Evolutionary conservation across 371 early-diverging fungal genomes (phyloP).

Genomic region (Fennellomyces sp.): DNA sequence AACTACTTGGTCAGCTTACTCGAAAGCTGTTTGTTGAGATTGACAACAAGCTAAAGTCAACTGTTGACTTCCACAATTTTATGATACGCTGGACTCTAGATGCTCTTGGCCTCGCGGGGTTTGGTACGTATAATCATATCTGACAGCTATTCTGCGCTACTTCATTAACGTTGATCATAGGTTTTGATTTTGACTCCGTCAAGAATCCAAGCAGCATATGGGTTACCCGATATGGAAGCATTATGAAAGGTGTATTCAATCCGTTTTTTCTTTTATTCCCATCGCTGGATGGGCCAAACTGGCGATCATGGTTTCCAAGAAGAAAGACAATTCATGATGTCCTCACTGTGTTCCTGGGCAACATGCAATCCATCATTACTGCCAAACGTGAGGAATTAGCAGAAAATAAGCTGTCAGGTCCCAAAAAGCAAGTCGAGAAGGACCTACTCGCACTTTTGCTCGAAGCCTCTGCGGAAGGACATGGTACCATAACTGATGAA

Average conservation of each 20-base stretch:
- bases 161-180: constrained; percentile 5
- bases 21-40: constrained; percentile 15
- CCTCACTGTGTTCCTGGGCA: constrained; percentile 17
- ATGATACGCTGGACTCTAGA: constrained; percentile 29
- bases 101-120: constrained; percentile 24
- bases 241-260: constrained; percentile 15
- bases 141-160: constrained; percentile 1
- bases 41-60: constrained; percentile 15
- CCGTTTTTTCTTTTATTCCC: constrained; percentile 50
- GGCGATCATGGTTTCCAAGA: constrained; percentile 23
- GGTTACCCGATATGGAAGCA: constrained; percentile 9
- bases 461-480: constrained; percentile 21
- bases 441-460: constrained; percentile 54
- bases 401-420: constrained; percentile 7
- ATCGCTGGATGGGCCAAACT: constrained; percentile 29
- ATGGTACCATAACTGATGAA: constrained; percentile 24
- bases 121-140: constrained; percentile 8
- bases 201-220: constrained; percentile 8
- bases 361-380: constrained; percentile 39
- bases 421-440: constrained; percentile 24
- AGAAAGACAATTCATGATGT: constrained; percentile 29
- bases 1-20: constrained; percentile 25
- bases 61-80: constrained; percentile 21
- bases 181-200: constrained; percentile 21
- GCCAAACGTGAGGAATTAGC: constrained; percentile 25